Conservation (phyloP, 2,329 filamentous ascomycete species). For the Aaosphaeria pasadenensis region DNA sequence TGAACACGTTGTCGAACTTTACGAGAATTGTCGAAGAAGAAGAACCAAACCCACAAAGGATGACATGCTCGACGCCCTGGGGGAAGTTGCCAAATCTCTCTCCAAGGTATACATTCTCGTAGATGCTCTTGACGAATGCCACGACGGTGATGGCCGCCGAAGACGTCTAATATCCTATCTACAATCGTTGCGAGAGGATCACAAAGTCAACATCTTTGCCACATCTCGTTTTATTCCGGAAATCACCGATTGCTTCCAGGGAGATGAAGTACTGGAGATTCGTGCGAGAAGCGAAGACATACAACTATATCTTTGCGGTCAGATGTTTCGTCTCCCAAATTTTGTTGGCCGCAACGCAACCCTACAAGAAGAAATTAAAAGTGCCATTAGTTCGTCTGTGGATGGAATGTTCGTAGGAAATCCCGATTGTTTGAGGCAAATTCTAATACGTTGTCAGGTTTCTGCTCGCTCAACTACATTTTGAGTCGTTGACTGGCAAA, state of each 20-base stretch:
- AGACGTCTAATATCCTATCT: constrained; percentile 1
- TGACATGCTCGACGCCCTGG: background rate
- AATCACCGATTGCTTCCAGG: constrained; percentile 4
- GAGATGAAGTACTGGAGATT: background rate
- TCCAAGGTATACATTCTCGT: constrained; percentile 21
- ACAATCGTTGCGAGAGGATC: constrained; percentile 3
- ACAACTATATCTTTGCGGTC: background rate
- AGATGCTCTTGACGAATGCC: constrained; percentile 29
- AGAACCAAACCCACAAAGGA: background rate
- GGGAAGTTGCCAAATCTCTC: constrained; percentile 8
- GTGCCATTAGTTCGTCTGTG: constrained; percentile 11
- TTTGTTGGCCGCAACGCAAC: background rate
- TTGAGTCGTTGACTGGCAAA: constrained; percentile 9
- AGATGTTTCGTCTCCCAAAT: background rate
- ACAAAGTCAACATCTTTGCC: constrained; percentile 3
- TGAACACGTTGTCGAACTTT: background rate
- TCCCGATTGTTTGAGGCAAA: background rate
- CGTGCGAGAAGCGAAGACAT: background rate
- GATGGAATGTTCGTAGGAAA: constrained; percentile 19
- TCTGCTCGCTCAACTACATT: constrained; percentile 10
- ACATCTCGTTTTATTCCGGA: constrained; percentile 11
- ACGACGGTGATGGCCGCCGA: constrained; percentile 5
- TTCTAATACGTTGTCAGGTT: constrained; percentile 3
- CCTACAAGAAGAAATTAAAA: constrained; percentile 6
- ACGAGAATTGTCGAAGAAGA: background rate